Evolutionary conservation across 169 alveolate species (phyloP), one percentile per base, ranked within the genome.

Genomic region (Toxoplasma gondii): DNA sequence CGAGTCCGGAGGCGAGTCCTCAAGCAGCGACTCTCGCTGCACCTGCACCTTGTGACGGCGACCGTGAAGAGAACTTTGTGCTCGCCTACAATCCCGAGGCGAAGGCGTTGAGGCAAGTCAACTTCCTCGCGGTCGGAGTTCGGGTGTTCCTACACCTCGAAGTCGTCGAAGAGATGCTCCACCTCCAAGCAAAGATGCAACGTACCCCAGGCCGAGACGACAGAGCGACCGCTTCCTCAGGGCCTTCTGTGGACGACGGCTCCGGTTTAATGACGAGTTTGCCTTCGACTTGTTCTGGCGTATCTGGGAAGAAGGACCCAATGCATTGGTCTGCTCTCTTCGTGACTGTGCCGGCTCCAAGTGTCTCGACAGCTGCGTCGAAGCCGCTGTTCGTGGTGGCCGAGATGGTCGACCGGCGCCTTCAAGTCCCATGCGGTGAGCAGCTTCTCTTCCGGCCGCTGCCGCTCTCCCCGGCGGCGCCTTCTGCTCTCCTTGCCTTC

Each of bases 31-130:
- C 84, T 9, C 49, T 19, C 39, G 44, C 84, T 1, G 7, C 1
- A 24, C 27, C 38, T 17, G 84, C 44, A 4, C 31, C 74, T 7
- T 64, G 74, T 36, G 84, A 4, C 2, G 84, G 45, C 16, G 84
- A 1, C 45, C 22, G 84, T 2, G 43, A 31, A 74, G 84, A 27
- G n/a, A 64, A 64, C 74, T 64, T 19, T 41, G 90, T 91, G 70
- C 83, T 91, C 22, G 94, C 91, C 0, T 81, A 80, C 45, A 91
- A 91, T 45, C 94, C 94, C 22, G 94, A 91, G 29, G 78, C 86
- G 84, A 91, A 91, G 91, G 91, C 38, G 0, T 69, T 91, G 74
- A 91, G 94, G 0, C 94, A 91, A 90, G 39, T 91, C 70, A 91
- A 91, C 45, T 91, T 45, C 45, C 84, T 91, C 43, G 82, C 86